phyloP scores from a whole-genome alignment of 495 filamentous ascomycete species.

The Lasiosphaeria hispida region DNA sequence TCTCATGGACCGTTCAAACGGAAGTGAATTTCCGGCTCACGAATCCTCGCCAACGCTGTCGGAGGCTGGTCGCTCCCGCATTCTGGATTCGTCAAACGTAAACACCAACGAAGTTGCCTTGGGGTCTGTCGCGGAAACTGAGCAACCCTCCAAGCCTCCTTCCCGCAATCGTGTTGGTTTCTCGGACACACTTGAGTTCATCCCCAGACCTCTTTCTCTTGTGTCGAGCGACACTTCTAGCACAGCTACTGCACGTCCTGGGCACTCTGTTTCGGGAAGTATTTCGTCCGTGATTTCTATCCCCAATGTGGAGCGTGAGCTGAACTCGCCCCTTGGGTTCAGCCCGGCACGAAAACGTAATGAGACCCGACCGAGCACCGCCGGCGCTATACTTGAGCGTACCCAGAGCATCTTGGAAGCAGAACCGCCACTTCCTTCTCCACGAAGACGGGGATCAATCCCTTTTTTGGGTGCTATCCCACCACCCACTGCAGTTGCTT shows the following conservation, averaged over 20 bases:
- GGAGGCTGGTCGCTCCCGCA: slow-evolving; percentile 1
- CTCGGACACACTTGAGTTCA: slow-evolving; percentile 62
- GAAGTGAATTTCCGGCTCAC: slow-evolving; percentile 38
- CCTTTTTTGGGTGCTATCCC: slow-evolving; percentile 43
- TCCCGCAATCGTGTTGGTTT: slow-evolving; percentile 56
- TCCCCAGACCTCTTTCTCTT: slow-evolving; percentile 68
- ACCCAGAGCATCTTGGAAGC: slow-evolving; percentile 36
- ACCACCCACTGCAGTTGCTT: slow-evolving; percentile 23
- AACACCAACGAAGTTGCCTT: slow-evolving; percentile 1
- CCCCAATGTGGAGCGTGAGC: slow-evolving; percentile 41
- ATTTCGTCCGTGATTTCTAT: slow-evolving; percentile 60
- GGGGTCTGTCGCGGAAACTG: slow-evolving; percentile 18
- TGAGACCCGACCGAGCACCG: slow-evolving; percentile 51
- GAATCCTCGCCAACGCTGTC: slow-evolving; percentile 14
- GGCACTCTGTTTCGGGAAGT: slow-evolving; percentile 62
- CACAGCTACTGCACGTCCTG: slow-evolving; percentile 58
- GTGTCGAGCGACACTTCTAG: slow-evolving; percentile 73
- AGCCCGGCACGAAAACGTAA: slow-evolving; percentile 27
- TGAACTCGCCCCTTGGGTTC: slow-evolving; percentile 24
- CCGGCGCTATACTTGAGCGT: slow-evolving; percentile 50
- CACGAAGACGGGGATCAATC: slow-evolving; percentile 50
- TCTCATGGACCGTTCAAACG: slow-evolving; percentile 36
- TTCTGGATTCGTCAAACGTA: slow-evolving; percentile 1
- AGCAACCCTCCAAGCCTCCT: slow-evolving; percentile 35
- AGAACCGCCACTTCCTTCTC: slow-evolving; percentile 25